phyloP scores from a whole-genome alignment of 2,329 filamentous ascomycete species.

The Colletotrichum liriopes region DNA sequence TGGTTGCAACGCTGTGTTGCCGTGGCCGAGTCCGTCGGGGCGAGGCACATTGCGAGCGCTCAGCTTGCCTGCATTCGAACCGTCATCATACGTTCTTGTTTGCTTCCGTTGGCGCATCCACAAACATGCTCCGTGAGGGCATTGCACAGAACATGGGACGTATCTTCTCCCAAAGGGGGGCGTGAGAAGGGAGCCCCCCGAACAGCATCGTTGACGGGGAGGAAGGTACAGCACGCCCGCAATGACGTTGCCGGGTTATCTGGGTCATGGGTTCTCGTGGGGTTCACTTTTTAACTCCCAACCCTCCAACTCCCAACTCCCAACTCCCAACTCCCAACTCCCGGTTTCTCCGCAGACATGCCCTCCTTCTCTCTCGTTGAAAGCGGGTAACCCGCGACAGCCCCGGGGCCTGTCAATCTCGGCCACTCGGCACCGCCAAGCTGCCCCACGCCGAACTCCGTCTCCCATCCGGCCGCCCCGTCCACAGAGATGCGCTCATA shows the following conservation, averaged over 20 bases:
- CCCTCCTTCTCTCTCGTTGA: background rate
- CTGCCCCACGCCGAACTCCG: slow-evolving; percentile 24
- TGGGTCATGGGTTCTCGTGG: slow-evolving; percentile 7
- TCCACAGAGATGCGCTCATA: background rate
- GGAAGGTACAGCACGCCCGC: slow-evolving; percentile 18
- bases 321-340: slow-evolving; percentile 4
- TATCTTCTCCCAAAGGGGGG: background rate
- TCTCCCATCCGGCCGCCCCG: background rate
- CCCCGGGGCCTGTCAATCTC: slow-evolving; percentile 10
- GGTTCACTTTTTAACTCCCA: slow-evolving; percentile 7
- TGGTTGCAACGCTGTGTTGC: background rate
- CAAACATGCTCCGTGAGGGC: background rate
- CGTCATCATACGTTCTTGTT: background rate
- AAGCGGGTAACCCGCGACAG: slow-evolving; percentile 15
- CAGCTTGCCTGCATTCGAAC: slow-evolving; percentile 11
- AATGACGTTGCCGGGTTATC: background rate
- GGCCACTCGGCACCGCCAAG: slow-evolving; percentile 3
- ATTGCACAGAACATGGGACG: slow-evolving; percentile 3
- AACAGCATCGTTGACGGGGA: background rate
- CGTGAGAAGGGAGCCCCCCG: background rate
- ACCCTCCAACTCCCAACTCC: background rate
- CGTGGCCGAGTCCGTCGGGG: background rate
- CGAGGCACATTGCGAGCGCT: slow-evolving; percentile 8
- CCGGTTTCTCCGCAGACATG: background rate
- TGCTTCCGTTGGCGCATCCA: background rate